These are phyloP conservation scores for Neopestalotiopsis clavispora DNA, from an alignment of 2,329 filamentous ascomycete species.

Conservation along the genomic window DNA sequence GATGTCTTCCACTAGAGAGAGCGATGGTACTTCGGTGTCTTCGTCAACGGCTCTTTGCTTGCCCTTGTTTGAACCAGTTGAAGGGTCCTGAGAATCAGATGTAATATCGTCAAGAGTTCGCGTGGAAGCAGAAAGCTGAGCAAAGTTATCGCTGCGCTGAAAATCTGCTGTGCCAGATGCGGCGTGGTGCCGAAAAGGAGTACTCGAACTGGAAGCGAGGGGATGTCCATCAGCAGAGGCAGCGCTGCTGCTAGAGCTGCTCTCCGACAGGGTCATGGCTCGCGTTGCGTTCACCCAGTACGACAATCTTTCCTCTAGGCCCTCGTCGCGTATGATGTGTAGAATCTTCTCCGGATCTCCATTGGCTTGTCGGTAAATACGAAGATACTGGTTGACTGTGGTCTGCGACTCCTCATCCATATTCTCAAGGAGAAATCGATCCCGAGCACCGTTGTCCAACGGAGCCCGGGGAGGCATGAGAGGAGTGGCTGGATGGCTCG, in stretches of 20 bases:
- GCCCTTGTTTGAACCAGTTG: conserved; percentile 3
- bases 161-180: neutral
- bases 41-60: conserved; percentile 11
- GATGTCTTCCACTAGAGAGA: conserved; percentile 11
- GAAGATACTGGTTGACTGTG: conserved; percentile 51
- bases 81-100: neutral
- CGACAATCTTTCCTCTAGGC: conserved; percentile 60
- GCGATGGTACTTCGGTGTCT: neutral
- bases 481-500: neutral
- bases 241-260: conserved; percentile 1
- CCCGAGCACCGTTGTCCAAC: neutral
- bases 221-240: neutral
- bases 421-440: neutral
- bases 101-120: neutral
- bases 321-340: conserved; percentile 65
- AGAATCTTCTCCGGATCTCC: conserved; percentile 65
- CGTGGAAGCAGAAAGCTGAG: neutral
- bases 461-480: neutral
- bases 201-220: neutral
- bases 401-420: conserved; percentile 23
- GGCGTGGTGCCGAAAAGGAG: neutral
- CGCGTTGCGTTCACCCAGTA: conserved; percentile 64
- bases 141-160: neutral
- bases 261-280: conserved; percentile 29
- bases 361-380: conserved; percentile 63